phyloP scores from a whole-genome alignment of 306 rosid species.

The Crotalaria pallida region DNA sequence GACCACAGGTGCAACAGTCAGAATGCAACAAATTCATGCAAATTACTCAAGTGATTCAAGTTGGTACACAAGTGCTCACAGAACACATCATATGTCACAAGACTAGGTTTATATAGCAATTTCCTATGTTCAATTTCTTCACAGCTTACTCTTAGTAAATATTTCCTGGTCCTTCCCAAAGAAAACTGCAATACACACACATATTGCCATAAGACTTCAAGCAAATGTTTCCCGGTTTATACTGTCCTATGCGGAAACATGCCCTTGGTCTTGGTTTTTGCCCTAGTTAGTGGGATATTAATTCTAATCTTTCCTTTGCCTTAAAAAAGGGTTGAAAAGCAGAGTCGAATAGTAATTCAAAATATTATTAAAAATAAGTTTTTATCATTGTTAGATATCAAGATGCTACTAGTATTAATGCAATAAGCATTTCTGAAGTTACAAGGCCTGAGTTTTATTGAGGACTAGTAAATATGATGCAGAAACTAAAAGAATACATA shows the following conservation, averaged over 20 bases:
- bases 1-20: constrained; percentile 11
- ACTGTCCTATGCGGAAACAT: not conserved
- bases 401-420: not conserved
- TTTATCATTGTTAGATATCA: not conserved
- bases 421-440: not conserved
- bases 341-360: not conserved
- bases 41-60: not conserved
- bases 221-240: not conserved
- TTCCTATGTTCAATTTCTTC: not conserved
- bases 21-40: constrained; percentile 21
- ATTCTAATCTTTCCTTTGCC: not conserved
- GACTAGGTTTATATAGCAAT: not conserved
- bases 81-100: not conserved
- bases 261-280: too few species aligned
- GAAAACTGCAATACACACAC: not conserved
- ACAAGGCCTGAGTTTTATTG: not conserved
- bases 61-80: not conserved
- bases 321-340: not conserved
- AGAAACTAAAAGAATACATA: not conserved
- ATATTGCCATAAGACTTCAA: not conserved
- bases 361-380: not conserved
- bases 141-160: not conserved
- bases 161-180: not conserved
- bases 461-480: not conserved
- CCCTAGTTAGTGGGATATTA: not conserved